A percentile compares a stretch with the other conserved stretches of the same genome.
Evolutionary conservation across 1,284 basidiomycete genomes (phyloP).

Genomic region (Cryptococcus neoformans): DNA sequence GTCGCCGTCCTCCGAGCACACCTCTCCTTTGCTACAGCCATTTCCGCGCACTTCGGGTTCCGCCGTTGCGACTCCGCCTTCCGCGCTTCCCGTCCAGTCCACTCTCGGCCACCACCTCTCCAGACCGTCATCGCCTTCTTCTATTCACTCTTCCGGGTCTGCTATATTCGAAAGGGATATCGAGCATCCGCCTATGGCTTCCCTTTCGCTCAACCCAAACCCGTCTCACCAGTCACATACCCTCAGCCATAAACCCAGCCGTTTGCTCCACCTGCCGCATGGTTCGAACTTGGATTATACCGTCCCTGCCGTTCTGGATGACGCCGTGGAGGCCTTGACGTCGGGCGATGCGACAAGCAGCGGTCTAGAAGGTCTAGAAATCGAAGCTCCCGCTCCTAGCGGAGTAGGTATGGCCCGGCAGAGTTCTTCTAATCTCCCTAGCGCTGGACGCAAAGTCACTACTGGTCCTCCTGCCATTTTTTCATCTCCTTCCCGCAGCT

Average conservation of each 20-base stretch:
- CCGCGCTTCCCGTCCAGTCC: slow-evolving; percentile 8
- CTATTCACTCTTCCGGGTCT: slow-evolving; percentile 43
- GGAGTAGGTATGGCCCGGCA: slow-evolving; percentile 31
- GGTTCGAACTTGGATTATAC: slow-evolving; percentile 42
- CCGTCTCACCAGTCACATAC: slow-evolving; percentile 12
- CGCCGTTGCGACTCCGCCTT: slow-evolving; percentile 4
- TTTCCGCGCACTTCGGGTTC: slow-evolving; percentile 2
- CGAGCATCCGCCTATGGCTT: slow-evolving; percentile 36
- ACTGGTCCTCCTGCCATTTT: slow-evolving; percentile 7
- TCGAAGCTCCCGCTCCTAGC: slow-evolving; percentile 35
- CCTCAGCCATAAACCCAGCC: slow-evolving; percentile 39
- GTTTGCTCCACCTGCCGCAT: slow-evolving; percentile 37
- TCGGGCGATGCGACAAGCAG: slow-evolving; percentile 14
- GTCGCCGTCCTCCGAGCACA: slow-evolving; percentile 6
- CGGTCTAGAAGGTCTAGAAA: slow-evolving; percentile 36
- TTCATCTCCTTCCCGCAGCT: slow-evolving; percentile 17
- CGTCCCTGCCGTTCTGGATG: slow-evolving; percentile 47
- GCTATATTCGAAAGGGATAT: slow-evolving; percentile 51
- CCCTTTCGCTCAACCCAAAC: slow-evolving; percentile 31
- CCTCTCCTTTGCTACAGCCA: slow-evolving; percentile 11
- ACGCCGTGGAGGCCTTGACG: slow-evolving; percentile 47
- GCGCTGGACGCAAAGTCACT: slow-evolving; percentile 15
- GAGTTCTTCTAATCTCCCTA: slow-evolving; percentile 21
- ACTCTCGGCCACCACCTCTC: slow-evolving; percentile 7
- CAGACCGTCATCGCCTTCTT: slow-evolving; percentile 37